These are phyloP conservation scores for Vitis hybrid DNA, from an alignment of 177 flowering plant genomes.

Conservation along the genomic window DNA sequence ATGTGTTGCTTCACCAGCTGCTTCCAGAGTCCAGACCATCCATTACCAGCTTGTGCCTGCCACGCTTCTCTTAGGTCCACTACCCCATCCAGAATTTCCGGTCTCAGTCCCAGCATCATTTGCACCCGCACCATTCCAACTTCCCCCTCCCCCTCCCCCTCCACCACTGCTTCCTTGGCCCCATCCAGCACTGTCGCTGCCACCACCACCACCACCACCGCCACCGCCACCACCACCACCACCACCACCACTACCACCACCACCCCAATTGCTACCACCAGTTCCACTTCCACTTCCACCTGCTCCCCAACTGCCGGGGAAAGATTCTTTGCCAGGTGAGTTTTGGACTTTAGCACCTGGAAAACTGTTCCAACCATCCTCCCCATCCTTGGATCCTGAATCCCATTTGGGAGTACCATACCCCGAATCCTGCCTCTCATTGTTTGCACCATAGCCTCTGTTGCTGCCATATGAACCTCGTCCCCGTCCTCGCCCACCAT, in stretches of 20 bases:
- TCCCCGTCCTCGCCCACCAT: conserved; percentile 73
- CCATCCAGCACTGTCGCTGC: conserved; percentile 6
- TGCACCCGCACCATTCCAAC: conserved; percentile 5
- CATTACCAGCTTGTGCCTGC: neutral
- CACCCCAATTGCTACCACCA: conserved; percentile 10
- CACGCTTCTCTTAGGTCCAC: conserved; percentile 5
- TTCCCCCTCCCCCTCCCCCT: conserved; percentile 14
- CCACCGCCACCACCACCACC: conserved; percentile 15
- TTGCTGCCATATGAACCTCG: conserved; percentile 35
- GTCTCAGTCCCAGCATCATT: conserved; percentile 12
- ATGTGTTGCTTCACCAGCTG: conserved; percentile 10
- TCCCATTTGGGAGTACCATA: conserved; percentile 57
- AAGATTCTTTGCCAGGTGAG: conserved; percentile 67
- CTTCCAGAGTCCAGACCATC: conserved; percentile 16
- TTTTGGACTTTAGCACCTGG: conserved; percentile 72
- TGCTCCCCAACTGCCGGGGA: conserved; percentile 73
- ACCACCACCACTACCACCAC: conserved; percentile 12
- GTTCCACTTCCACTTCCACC: conserved; percentile 34
- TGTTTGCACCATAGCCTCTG: conserved; percentile 32
- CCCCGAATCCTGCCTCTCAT: conserved; percentile 44
- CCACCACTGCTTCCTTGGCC: conserved; percentile 18
- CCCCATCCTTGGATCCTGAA: conserved; percentile 41
- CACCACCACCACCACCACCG: conserved; percentile 20
- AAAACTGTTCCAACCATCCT: conserved; percentile 45
- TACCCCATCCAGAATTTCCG: conserved; percentile 22